Evolutionary conservation across 2,329 filamentous ascomycete genomes (phyloP), one percentile per base, ranked within the genome.

Genomic region (Botrytis sinoallii): DNA sequence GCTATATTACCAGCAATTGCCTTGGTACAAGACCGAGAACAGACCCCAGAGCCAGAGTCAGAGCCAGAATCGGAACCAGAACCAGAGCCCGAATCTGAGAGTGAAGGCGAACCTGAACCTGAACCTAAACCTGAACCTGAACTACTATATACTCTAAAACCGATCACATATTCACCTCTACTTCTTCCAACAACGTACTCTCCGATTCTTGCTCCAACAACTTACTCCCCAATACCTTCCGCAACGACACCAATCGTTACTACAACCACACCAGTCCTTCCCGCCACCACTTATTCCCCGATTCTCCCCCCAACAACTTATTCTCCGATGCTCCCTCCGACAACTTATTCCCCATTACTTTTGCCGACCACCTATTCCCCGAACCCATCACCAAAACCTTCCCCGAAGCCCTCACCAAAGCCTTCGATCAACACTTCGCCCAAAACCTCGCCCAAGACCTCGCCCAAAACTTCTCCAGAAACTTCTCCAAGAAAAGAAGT

Each of bases 161-260:
- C 80, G 38, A 75, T 75, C 63, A 81, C 80, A 38, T 81, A 81
- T 71, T 79, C 74, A 42, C 80, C 80, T 18, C 73, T 76, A n/a
- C 77, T 79, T 29, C 76, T 76, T 55, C 76, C 77, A n/a, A 72
- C 67, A 29, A 73, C 70, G 25, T 69, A 74, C 55, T 59, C 72
- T 46, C 77, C 32, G 73, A 66, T 67, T 73, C 73, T 44, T 61
- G 44, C 44, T 52, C 76, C 77, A 25, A 72, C 67, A 25, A 73
- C 61, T 25, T 69, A 74, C 55, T 57, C 72, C 35, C 77, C 32
- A 74, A 61, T 69, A 66, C 73, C 40, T 61, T 29, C n/a, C 29
- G 68, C 12, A 46, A 68, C 68, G 6, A 71, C 44, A n/a, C 48
- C 48, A 52, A n/a, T 14, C 22, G 10, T 35, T 20, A 35, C n/a